Evolutionary conservation across 768 basidiomycete species (phyloP), one percentile per base, ranked within the genome.

Genomic region (Strobilomyces dryophilus): DNA sequence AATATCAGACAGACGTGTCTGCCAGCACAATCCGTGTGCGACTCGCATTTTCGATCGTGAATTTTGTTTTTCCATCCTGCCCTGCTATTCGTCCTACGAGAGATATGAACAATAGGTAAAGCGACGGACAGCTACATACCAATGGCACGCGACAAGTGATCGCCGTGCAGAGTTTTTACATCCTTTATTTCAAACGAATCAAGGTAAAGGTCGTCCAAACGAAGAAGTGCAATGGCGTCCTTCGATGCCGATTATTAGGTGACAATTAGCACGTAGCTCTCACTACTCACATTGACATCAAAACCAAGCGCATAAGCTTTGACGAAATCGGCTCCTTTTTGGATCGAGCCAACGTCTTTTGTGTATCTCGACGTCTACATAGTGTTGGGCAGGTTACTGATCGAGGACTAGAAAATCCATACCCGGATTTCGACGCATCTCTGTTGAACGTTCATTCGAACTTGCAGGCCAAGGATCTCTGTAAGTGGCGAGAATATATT

Each of bases 141-240:
- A 56, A 99, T 98, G 10, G 97, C 97, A 58, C 97, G 89, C n/a
- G 94, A 92, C 9, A 99, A 77, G 70, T 99, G 97, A 64, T 99
- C 97, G 2, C 97, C 97, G 55, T 97, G 94, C 8, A 99, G 79
- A 0, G 92, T 95, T 74, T 99, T 99, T 48, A 98, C 94, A 61
- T 99, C 97, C 70, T 98, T 98, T 71, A 99, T 95, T 71, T 99
- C 97, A 64, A 97, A 97, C 3, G 95, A 94, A 64, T 98, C 97
- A 43, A 99, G 87, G 69, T 98, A 99, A 14, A 99, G 81, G 67
- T 98, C 97, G 66, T 99, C 97, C 62, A 99, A 70, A 56, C 97
- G 84, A 32, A 99, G 80, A 24, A 99, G 84, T 6, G 97, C 97
- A 58, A 99, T 90, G 6, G 95, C 86, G 61, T 99, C 97, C 92